phyloP scores from a whole-genome alignment of 345 rosid genomes.

The Clarkia xantiana region DNA sequence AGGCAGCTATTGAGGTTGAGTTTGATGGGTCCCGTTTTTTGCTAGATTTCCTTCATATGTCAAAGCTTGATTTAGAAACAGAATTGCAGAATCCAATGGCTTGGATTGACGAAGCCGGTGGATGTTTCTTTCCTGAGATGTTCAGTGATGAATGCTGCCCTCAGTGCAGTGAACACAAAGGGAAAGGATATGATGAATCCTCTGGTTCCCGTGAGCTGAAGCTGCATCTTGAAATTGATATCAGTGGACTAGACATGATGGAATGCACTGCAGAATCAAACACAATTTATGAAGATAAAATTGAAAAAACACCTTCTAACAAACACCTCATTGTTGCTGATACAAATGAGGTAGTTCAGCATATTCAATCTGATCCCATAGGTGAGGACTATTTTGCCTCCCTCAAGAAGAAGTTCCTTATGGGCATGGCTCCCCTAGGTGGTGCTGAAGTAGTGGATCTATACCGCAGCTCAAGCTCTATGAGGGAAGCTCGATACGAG shows the following conservation, averaged over 20 bases:
- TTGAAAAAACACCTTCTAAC: too few species aligned
- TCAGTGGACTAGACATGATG: slow-evolving; percentile 36
- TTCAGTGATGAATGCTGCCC: slow-evolving; percentile 26
- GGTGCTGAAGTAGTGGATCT: slow-evolving; percentile 34
- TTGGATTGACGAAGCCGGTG: slow-evolving; percentile 79
- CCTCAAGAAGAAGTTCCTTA: slow-evolving; percentile 35
- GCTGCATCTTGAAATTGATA: slow-evolving; percentile 69
- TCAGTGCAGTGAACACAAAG: slow-evolving; percentile 19
- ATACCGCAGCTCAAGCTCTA: slow-evolving; percentile 26
- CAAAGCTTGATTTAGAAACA: slow-evolving; percentile 46
- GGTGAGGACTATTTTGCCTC: slow-evolving; percentile 19
- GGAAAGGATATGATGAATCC: slow-evolving; percentile 15
- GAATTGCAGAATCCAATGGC: slow-evolving; percentile 58
- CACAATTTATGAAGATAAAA: too few species aligned
- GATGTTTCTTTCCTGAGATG: slow-evolving; percentile 74
- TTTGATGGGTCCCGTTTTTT: slow-evolving; percentile 28
- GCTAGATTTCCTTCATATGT: slow-evolving; percentile 82
- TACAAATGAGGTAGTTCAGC: slow-evolving; percentile 18
- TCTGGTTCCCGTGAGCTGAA: slow-evolving; percentile 64
- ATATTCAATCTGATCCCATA: slow-evolving; percentile 7
- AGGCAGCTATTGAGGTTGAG: slow-evolving; percentile 47
- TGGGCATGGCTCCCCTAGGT: slow-evolving; percentile 30
- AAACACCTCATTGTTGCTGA: too few species aligned
- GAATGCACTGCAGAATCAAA: slow-evolving; percentile 79
- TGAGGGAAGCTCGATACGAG: slow-evolving; percentile 35